Evolutionary conservation across 352 stramenopile species (phyloP).

Genomic region (Globisporangium okanoganense): DNA sequence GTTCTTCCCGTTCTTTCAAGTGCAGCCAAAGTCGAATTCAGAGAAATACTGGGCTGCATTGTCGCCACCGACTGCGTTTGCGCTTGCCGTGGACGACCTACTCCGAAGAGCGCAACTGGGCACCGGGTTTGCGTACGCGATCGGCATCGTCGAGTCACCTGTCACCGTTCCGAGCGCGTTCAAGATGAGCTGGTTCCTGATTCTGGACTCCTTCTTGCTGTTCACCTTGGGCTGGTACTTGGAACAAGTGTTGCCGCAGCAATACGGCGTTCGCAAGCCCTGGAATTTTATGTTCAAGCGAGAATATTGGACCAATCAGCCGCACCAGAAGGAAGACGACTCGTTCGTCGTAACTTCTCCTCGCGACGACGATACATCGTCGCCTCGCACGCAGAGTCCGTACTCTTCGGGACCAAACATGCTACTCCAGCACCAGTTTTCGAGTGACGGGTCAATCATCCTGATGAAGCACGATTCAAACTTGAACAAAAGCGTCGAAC

Average conservation of each 20-base stretch:
- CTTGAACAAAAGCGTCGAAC: conserved; percentile 27
- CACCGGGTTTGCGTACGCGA: conserved; percentile 55
- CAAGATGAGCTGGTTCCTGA: conserved; percentile 54
- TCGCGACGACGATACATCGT: conserved; percentile 4
- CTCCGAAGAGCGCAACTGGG: conserved; percentile 55
- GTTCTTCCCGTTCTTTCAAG: conserved; percentile 69
- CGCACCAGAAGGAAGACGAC: background rate
- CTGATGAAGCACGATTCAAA: conserved; percentile 16
- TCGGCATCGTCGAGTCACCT: conserved; percentile 30
- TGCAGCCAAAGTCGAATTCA: conserved; percentile 41
- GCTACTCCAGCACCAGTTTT: conserved; percentile 25
- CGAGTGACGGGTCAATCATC: conserved; percentile 27
- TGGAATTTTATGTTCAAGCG: conserved; percentile 89
- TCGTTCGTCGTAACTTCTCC: conserved; percentile 11
- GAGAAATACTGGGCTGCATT: conserved; percentile 51
- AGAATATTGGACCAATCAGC: conserved; percentile 27
- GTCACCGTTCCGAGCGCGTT: conserved; percentile 43
- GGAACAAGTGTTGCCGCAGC: conserved; percentile 88
- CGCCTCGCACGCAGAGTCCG: conserved; percentile 19
- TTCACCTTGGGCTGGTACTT: conserved; percentile 88
- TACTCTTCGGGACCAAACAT: conserved; percentile 18
- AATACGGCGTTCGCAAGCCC: conserved; percentile 85
- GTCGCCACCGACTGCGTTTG: conserved; percentile 60
- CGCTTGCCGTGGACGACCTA: conserved; percentile 56
- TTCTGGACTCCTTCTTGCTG: conserved; percentile 84